Conservation (phyloP, 2,329 filamentous ascomycete species). For the Ramichloridium luteum region DNA sequence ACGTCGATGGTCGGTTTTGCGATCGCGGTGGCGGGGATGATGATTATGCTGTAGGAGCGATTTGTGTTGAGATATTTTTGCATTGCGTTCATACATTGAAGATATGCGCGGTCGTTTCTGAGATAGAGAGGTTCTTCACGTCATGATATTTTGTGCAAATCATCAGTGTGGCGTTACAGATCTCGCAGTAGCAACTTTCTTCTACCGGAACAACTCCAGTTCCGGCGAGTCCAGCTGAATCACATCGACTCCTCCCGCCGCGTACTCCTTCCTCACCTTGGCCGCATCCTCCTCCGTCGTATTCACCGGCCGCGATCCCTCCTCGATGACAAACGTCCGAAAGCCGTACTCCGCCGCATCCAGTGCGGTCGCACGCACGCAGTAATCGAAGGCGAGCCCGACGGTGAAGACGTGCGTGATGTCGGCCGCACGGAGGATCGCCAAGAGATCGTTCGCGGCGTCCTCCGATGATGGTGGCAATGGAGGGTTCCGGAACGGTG, state of each 20-base stretch:
- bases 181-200: too few species aligned
- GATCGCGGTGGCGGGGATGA: too few species aligned
- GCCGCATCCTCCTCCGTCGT: conserved; percentile 43
- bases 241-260: conserved; percentile 33
- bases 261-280: conserved; percentile 40
- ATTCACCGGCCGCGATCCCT: conserved; percentile 65
- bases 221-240: conserved; percentile 1
- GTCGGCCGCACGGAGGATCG: conserved; percentile 40
- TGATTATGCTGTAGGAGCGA: too few species aligned
- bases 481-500: conserved; percentile 58
- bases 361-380: conserved; percentile 68
- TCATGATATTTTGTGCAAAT: too few species aligned
- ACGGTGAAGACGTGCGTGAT: conserved; percentile 76
- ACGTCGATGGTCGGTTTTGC: too few species aligned
- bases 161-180: too few species aligned
- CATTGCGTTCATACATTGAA: too few species aligned
- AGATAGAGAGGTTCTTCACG: too few species aligned
- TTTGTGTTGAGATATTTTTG: too few species aligned
- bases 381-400: conserved; percentile 80
- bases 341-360: conserved; percentile 70
- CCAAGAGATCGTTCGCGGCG: conserved; percentile 49
- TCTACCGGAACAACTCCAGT: neutral
- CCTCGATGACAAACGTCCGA: conserved; percentile 60
- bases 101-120: too few species aligned
- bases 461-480: too few species aligned